These are phyloP conservation scores for Mycena sp. DNA, from an alignment of 1,284 basidiomycete genomes.

Conservation along the genomic window DNA sequence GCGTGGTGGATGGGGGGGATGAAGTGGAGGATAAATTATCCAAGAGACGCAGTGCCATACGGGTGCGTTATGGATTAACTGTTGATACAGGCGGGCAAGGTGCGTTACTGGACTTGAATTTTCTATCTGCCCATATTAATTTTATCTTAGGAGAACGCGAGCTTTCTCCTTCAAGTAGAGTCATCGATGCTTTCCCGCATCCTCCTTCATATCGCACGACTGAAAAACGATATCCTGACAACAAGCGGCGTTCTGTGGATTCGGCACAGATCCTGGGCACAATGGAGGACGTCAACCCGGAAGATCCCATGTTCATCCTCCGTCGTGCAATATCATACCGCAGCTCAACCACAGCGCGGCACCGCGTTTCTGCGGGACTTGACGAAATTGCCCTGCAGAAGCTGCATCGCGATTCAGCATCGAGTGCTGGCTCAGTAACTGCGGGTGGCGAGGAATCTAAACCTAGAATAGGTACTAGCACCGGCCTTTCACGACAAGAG, in stretches of 20 bases:
- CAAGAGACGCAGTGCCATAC: constrained; percentile 79
- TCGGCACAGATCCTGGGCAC: constrained; percentile 76
- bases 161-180: constrained; percentile 78
- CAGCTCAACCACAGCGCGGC: constrained; percentile 59
- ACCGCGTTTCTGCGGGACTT: constrained; percentile 67
- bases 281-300: constrained; percentile 77
- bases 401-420: constrained; percentile 72
- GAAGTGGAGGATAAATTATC: constrained; percentile 93
- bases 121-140: constrained; percentile 19
- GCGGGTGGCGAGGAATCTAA: constrained; percentile 46
- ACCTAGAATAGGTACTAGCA: background rate
- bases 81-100: constrained; percentile 68
- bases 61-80: constrained; percentile 85
- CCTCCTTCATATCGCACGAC: constrained; percentile 78
- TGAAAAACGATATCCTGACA: constrained; percentile 67
- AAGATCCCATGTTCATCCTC: constrained; percentile 92
- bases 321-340: constrained; percentile 81
- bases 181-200: constrained; percentile 85
- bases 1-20: constrained; percentile 97
- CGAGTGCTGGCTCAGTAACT: constrained; percentile 55
- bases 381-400: constrained; percentile 81
- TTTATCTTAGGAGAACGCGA: constrained; percentile 67
- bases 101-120: constrained; percentile 45
- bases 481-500: constrained; percentile 77
- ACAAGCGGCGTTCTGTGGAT: constrained; percentile 90